phyloP scores from a whole-genome alignment of 257 asterid genomes.

The Solanum chmielewskii region DNA sequence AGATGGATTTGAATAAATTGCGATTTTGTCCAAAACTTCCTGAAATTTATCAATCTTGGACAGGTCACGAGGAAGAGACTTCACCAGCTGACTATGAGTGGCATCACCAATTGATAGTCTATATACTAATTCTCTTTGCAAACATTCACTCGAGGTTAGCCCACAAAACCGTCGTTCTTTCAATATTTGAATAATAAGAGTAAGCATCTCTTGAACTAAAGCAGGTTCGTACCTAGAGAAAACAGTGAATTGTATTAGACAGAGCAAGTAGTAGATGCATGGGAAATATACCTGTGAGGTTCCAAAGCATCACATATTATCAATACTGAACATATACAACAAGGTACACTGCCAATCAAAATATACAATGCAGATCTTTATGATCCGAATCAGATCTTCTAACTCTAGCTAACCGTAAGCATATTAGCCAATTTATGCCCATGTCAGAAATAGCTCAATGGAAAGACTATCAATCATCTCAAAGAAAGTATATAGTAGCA shows the following conservation, averaged over 20 bases:
- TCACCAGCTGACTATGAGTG: conserved; percentile 90
- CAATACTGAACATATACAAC: neutral
- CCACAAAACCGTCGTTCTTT: conserved; percentile 94
- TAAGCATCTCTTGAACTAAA: conserved; percentile 79
- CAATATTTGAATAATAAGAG: conserved; percentile 76
- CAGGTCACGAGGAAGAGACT: conserved; percentile 87
- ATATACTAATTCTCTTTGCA: conserved; percentile 73
- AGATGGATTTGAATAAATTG: conserved; percentile 85
- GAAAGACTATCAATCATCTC: neutral
- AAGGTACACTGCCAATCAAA: neutral
- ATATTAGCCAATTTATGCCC: neutral
- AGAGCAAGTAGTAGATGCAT: neutral
- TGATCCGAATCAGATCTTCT: neutral
- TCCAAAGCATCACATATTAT: neutral
- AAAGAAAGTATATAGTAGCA: neutral
- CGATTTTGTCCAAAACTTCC: conserved; percentile 65
- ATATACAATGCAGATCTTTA: neutral
- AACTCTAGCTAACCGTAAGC: neutral
- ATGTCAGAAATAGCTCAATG: neutral
- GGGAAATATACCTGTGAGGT: neutral
- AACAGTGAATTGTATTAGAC: neutral
- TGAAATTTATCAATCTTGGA: conserved; percentile 70
- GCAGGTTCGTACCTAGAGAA: conserved; percentile 63
- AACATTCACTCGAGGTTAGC: conserved; percentile 59
- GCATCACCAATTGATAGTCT: conserved; percentile 80